Evolutionary conservation across 2,329 filamentous ascomycete genomes (phyloP), one percentile per base, ranked within the genome.

Genomic region (Exserohilum turcica): DNA sequence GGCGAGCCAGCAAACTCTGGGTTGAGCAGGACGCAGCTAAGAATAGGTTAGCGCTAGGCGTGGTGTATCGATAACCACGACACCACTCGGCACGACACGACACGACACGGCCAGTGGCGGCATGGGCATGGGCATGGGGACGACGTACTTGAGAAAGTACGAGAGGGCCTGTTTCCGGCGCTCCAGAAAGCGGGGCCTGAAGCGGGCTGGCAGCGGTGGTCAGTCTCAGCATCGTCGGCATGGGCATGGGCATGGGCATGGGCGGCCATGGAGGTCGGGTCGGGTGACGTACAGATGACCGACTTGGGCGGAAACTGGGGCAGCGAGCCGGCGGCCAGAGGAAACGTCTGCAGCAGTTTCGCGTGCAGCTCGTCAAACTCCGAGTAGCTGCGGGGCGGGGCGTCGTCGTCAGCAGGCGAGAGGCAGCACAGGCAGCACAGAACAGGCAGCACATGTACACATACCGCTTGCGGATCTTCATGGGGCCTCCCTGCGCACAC

Each of bases 1-100:
- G 92, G 90, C n/a, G 91, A 94, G 9, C 90, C 89, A 29, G 92
- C 90, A 70, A 97, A 97, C 74, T 97, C 92, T 0, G 93, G 93
- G 73, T 97, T 97, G 27, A 97, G 78, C 61, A 97, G 77, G 56
- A 97, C 87, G 77, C 92, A 97, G 71, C 91, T 96, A 69, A 38
- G 53, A 59, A 49, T 53, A 61, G 57, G 52, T 68, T 52, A 70
- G 64, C 58, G 49, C 65, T 69, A 70, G 65, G 54, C 59, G 40
- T 6, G 47, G 44, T 48, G 4, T 50, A 53, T 28, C 57, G 50
- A 51, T 50, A 53, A 24, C 4, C 21, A 24, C 4, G n/a, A n/a
- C n/a, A n/a, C n/a, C n/a, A n/a, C n/a, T n/a, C n/a, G n/a, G n/a
- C n/a, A n/a, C n/a, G n/a, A n/a, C n/a, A n/a, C n/a, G n/a, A n/a